A percentile compares a stretch with the other conserved stretches of the same genome.
phyloP scores from a whole-genome alignment of 345 rosid species.

The Boechera retrofracta region DNA sequence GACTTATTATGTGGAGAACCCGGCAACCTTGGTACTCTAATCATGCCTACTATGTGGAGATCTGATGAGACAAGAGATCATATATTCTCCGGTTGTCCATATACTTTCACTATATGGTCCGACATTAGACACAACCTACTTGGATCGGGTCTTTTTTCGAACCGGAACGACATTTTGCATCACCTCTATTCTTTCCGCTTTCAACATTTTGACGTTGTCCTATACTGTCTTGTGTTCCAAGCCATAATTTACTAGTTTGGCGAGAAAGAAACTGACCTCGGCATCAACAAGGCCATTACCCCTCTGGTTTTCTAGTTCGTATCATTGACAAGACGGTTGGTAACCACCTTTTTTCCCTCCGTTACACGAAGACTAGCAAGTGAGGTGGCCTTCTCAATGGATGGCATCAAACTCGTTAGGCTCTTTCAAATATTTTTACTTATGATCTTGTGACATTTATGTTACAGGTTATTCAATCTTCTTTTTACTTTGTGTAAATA shows the following conservation, averaged over 20 bases:
- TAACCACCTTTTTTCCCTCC: too few relatives aligned
- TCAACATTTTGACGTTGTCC: not conserved
- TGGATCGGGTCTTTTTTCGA: not conserved
- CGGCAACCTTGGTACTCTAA: too few relatives aligned
- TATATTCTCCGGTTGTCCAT: not conserved
- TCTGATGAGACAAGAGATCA: not conserved
- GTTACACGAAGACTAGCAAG: too few relatives aligned
- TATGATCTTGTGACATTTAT: too few relatives aligned
- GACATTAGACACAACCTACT: not conserved
- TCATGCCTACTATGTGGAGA: too few relatives aligned
- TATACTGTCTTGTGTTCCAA: not conserved
- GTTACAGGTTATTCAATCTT: not conserved
- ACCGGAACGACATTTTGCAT: not conserved
- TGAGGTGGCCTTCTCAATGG: too few relatives aligned
- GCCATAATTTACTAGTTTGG: not conserved
- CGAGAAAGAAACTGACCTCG: not conserved
- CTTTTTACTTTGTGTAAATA: too few relatives aligned
- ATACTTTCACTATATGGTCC: not conserved
- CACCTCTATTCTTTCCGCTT: not conserved
- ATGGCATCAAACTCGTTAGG: too few relatives aligned
- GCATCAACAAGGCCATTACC: not conserved
- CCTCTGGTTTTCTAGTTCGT: not conserved
- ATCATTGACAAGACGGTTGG: too few relatives aligned
- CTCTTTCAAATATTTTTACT: too few relatives aligned
- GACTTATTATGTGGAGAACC: not conserved